Base-by-base conservation (phyloP, 495 filamentous ascomycete genomes). In the Tetracladium marchalianum region DNA sequence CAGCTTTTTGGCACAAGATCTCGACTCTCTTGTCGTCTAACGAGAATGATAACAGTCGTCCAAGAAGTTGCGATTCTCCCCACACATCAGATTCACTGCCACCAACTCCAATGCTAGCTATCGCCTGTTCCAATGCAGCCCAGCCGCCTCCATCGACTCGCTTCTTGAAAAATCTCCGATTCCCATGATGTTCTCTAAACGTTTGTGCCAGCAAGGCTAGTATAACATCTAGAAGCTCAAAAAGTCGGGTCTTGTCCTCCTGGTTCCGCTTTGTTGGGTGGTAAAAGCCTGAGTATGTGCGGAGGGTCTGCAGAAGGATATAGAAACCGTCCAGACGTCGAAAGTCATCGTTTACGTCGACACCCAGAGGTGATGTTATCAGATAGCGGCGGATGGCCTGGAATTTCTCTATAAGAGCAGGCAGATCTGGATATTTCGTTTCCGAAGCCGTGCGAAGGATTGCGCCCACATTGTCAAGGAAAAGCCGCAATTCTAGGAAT, bases 321-420 rank as follows among this genome's bases (percentile, higher is more conserved):
- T 90, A 76, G 60, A 96, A 96, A 51, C 92, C 92, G 47, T 75
- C 69, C 31, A 85, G 71, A 58, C 83, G 79, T 48, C 90, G 82
- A 63, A 98, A 96, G 41, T 81, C 77, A 66, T 95, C 90, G 66
- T 84, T 73, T 9, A 65, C 63, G 10, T 60, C 58, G 22, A 63
- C 66, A 3, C 66, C 61, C 12, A 67, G 61, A 38, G 62, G 53
- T n/a, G 66, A 55, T 11, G 69, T 66, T 36, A 68, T 67, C 5
- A 78, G 49, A 46, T 73, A 66, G 45, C 70, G 66, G 38, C 70
- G 62, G 19, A 78, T 61, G 16, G 64, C 58, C 13, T 66, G 62
- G 24, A 63, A 54, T 19, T 67, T 61, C 27, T 56, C 59, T n/a
- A 68, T 49, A 15, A 76, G 58, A 10, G 56, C 50, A 7, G 64